Percentiles rank a stretch among this genome's conserved stretches.
These are phyloP conservation scores for Ilyonectria robusta DNA, from an alignment of 2,329 filamentous ascomycete genomes.

Conservation along the genomic window DNA sequence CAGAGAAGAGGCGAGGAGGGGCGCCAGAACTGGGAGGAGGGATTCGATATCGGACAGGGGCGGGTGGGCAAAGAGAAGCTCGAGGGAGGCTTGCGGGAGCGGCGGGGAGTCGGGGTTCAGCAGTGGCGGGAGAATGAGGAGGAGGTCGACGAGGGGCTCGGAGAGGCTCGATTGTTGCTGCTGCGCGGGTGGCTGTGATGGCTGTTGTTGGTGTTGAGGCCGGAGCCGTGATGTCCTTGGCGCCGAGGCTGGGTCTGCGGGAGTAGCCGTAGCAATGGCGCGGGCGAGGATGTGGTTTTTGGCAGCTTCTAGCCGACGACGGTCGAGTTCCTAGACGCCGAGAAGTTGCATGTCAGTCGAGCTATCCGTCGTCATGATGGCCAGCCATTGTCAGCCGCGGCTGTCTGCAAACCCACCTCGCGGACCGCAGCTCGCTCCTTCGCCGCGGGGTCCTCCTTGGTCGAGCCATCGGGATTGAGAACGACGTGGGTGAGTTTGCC, in stretches of 20 bases:
- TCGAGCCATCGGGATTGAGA: slow-evolving; percentile 71
- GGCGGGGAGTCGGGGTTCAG: slow-evolving; percentile 53
- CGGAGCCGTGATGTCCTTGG: slow-evolving; percentile 43
- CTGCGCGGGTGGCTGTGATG: slow-evolving; percentile 42
- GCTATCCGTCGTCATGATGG: neutral
- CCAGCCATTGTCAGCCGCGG: neutral
- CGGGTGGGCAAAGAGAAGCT: slow-evolving; percentile 64
- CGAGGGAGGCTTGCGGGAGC: slow-evolving; percentile 54
- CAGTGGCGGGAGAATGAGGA: slow-evolving; percentile 68
- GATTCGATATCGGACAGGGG: slow-evolving; percentile 63
- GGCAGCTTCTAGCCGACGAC: slow-evolving; percentile 62
- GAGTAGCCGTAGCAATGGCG: slow-evolving; percentile 64
- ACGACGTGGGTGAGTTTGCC: slow-evolving; percentile 66
- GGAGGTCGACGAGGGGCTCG: slow-evolving; percentile 65
- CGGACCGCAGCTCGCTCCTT: slow-evolving; percentile 65
- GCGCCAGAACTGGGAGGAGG: slow-evolving; percentile 63
- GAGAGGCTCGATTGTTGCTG: slow-evolving; percentile 50
- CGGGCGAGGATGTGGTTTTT: slow-evolving; percentile 66
- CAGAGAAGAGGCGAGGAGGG: slow-evolving; percentile 65
- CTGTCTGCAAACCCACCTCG: slow-evolving; percentile 57
- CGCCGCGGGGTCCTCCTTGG: slow-evolving; percentile 64
- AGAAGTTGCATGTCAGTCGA: slow-evolving; percentile 1
- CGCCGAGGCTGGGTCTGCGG: slow-evolving; percentile 45
- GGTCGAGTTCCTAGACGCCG: slow-evolving; percentile 61
- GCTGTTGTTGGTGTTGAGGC: slow-evolving; percentile 33